phyloP scores from a whole-genome alignment of 345 rosid genomes.

The Leavenworthia alabamica region DNA sequence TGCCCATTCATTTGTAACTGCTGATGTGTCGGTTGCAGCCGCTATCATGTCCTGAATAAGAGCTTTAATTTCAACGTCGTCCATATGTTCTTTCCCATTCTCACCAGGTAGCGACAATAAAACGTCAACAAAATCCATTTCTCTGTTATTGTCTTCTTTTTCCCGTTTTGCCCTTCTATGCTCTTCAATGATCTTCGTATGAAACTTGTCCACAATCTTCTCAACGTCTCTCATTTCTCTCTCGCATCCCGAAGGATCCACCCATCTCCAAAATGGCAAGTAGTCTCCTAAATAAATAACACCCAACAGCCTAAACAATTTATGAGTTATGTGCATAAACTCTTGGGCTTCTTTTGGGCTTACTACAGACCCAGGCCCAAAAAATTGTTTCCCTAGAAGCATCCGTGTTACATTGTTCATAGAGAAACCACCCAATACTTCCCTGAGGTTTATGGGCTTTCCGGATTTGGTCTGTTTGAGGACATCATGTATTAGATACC shows the following conservation, averaged over 20 bases:
- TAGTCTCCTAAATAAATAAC: slow-evolving; percentile 84
- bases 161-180: slow-evolving; percentile 38
- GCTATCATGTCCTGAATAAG: slow-evolving; percentile 97
- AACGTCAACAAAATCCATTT: slow-evolving; percentile 84
- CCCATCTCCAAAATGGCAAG: slow-evolving; percentile 86
- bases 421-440: slow-evolving; percentile 75
- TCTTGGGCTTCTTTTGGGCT: slow-evolving; percentile 65
- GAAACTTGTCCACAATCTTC: slow-evolving; percentile 87
- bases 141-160: slow-evolving; percentile 3
- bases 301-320: slow-evolving; percentile 63
- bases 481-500: slow-evolving; percentile 36
- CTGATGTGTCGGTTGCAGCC: slow-evolving; percentile 93
- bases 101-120: slow-evolving; percentile 72
- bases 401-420: slow-evolving; percentile 92
- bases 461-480: slow-evolving; percentile 20
- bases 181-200: slow-evolving; percentile 59
- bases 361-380: slow-evolving; percentile 55
- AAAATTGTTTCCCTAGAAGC: slow-evolving; percentile 76
- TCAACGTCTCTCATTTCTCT: slow-evolving; percentile 76
- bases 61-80: slow-evolving; percentile 80
- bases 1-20: slow-evolving; percentile 95
- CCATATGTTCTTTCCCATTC: slow-evolving; percentile 59
- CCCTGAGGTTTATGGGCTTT: slow-evolving; percentile 57
- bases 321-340: slow-evolving; percentile 81
- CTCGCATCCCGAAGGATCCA: slow-evolving; percentile 76